These are phyloP conservation scores for Dipsacomyces acuminosporus DNA, from an alignment of 371 early-diverging fungal species.

Conservation along the genomic window DNA sequence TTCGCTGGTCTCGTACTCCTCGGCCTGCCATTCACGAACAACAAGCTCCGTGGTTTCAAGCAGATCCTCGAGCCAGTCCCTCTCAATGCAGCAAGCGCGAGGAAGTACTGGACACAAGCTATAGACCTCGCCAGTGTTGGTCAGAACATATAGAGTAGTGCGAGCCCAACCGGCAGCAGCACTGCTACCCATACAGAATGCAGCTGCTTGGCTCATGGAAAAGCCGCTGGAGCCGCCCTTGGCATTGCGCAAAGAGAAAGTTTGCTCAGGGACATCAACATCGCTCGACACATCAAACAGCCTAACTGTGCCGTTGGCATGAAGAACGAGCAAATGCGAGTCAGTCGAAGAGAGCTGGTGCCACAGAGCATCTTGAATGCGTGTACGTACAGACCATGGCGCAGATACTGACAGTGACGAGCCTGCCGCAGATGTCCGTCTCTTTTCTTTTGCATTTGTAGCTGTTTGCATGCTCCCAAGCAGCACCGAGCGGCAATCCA, in stretches of 20 bases:
- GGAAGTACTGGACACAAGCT: constrained; percentile 45
- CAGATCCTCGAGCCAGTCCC: constrained; percentile 35
- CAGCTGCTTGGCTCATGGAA: constrained; percentile 23
- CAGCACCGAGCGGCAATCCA: constrained; percentile 34
- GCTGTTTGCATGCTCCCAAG: constrained; percentile 1
- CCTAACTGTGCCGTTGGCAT: constrained; percentile 31
- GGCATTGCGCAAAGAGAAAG: constrained; percentile 23
- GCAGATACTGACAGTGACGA: constrained; percentile 16
- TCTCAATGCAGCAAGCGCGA: constrained; percentile 33
- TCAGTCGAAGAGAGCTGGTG: constrained; percentile 40
- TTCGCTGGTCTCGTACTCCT: constrained; percentile 34
- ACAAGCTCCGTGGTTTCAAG: constrained; percentile 36
- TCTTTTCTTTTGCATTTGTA: background rate
- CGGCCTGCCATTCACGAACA: constrained; percentile 47
- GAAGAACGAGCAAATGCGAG: constrained; percentile 40
- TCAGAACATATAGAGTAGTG: constrained; percentile 35
- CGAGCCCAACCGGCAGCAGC: constrained; percentile 44
- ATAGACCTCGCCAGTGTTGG: constrained; percentile 37
- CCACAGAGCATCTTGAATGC: constrained; percentile 41
- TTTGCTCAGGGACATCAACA: constrained; percentile 37
- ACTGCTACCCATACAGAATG: constrained; percentile 39
- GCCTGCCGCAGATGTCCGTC: constrained; percentile 17
- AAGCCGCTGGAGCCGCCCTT: constrained; percentile 12
- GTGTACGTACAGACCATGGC: constrained; percentile 22
- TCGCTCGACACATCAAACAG: constrained; percentile 40